Evolutionary conservation across 164 flowering plant species (phyloP), one percentile per base, ranked within the genome.

Genomic region (Berberis thunbergii): DNA sequence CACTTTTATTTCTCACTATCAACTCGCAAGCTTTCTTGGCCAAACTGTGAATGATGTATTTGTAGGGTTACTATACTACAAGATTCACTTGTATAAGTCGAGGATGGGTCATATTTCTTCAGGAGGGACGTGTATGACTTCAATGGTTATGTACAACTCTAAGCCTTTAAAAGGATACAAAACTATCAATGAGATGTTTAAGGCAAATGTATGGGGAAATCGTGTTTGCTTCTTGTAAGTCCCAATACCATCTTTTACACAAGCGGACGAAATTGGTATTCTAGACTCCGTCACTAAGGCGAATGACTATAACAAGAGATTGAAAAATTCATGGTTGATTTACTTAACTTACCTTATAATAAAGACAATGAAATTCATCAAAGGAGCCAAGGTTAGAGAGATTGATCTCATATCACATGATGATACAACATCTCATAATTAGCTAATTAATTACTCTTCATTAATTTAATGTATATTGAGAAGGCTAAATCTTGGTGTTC

Each of bases 41-140:
- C 59, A 67, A 64, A 67, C 52, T 3, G 50, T 65, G 45, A 67
- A 67, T 38, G 69, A 67, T 39, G 69, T 59, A 6, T 9, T 59
- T 38, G 49, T 42, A 2, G 69, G 64, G 38, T 10, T 67, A 26
- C 26, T 26, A 26, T 26, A 26, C 26, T 26, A 26, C 26, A 26
- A 0, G 49, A 68, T 68, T 48, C 65, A 68, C 56, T 49, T 68
- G 57, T 68, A 68, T 46, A 55, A 40, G 70, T 2, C 9, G n/a
- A 68, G 45, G 61, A 62, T 9, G 61, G 54, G 56, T 9, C 11
- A 13, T 3, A 57, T 41, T 40, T 52, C 55, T 6, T 60, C 58
- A 1, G 42, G 41, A 2, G 55, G 26, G 0, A 11, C 26, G 9
- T 2, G 46, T 9, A 68, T 68, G 65, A 68, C 65, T 1, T 46